A percentile compares a stretch with the other conserved stretches of the same genome.
Evolutionary conservation across 2,329 filamentous ascomycete genomes (phyloP).

Genomic region (Verticillium alfalfae): DNA sequence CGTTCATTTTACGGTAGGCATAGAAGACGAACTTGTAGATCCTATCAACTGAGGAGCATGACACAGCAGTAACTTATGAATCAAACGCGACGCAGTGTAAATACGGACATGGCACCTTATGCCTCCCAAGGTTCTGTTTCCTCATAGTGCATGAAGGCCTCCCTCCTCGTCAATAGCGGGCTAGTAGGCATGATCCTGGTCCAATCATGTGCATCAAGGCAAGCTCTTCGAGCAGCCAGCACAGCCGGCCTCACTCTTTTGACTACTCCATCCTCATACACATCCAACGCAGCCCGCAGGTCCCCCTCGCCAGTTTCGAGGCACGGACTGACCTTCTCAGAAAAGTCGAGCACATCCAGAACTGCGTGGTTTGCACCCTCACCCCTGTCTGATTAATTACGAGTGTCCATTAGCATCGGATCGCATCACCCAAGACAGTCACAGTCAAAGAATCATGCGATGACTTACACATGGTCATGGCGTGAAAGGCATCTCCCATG

Average conservation of each 20-base stretch:
- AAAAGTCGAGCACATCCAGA: conserved; percentile 41
- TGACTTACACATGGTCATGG: conserved; percentile 56
- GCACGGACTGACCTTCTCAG: conserved; percentile 20
- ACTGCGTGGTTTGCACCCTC: conserved; percentile 55
- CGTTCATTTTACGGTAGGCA: background rate
- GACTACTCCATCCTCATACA: conserved; percentile 39
- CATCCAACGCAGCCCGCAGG: conserved; percentile 22
- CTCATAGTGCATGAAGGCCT: conserved; percentile 23
- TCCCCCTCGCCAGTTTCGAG: conserved; percentile 5
- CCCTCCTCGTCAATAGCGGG: conserved; percentile 31
- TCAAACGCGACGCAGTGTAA: too few species aligned
- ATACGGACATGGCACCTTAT: too few species aligned
- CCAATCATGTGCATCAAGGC: conserved; percentile 49
- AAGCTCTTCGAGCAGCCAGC: conserved; percentile 44
- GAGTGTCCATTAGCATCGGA: background rate
- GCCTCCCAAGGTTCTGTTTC: conserved; percentile 10
- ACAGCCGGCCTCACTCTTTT: conserved; percentile 38
- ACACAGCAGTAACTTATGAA: background rate
- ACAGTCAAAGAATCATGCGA: background rate
- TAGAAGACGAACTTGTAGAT: background rate
- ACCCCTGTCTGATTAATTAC: conserved; percentile 37
- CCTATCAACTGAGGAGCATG: background rate
- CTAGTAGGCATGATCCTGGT: conserved; percentile 27
- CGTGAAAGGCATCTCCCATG: conserved; percentile 50
- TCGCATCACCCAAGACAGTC: background rate